Evolutionary conservation across 805 yeast species (phyloP), one percentile per base, ranked within the genome.

Genomic region (Ogataea haglerorum): DNA sequence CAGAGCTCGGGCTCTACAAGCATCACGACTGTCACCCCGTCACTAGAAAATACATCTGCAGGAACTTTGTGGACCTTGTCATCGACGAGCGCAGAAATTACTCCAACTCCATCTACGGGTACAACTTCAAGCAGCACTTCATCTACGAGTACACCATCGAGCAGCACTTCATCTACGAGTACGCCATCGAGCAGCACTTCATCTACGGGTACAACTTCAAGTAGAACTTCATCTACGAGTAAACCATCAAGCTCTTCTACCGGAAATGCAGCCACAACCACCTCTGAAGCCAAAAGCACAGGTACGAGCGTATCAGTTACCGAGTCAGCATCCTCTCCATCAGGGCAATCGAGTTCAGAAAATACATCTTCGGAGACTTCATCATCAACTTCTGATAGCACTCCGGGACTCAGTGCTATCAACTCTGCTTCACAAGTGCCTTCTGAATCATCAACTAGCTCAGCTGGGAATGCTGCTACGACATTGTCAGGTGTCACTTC

Each of bases 391-490:
- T 17, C 27, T 15, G 26, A 40, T 8, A n/a, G 38, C 21, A 19
- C 7, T 19, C 8, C 21, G 21, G 21, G 21, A 19, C 3, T 7
- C 21, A 19, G 21, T 19, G 3, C 9, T 6, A 19, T 6, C 8
- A 19, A 6, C 12, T 24, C 14, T n/a, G 26, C 12, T 5, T 24
- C 27, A 24, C 27, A 24, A 10, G 12, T 4, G 5, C 3, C 12
- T n/a, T 12, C 27, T 12, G 27, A 24, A 19, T 19, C 9, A 8
- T 19, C 21, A 7, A 19, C 21, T 7, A 19, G 21, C 7, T 19
- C 21, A 10, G 14, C 14, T 5, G 14, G 10, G n/a, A 29, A 47
- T 13, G 29, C 50, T 4, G 36, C 54, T 10, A 35, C 60, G 7
- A 42, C 49, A 10, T 30, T 43, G 13, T 23, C 33, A 19, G 13